Evolutionary conservation across 768 basidiomycete genomes (phyloP), one percentile per base, ranked within the genome.

Genomic region (Rhodotorula toruloides): DNA sequence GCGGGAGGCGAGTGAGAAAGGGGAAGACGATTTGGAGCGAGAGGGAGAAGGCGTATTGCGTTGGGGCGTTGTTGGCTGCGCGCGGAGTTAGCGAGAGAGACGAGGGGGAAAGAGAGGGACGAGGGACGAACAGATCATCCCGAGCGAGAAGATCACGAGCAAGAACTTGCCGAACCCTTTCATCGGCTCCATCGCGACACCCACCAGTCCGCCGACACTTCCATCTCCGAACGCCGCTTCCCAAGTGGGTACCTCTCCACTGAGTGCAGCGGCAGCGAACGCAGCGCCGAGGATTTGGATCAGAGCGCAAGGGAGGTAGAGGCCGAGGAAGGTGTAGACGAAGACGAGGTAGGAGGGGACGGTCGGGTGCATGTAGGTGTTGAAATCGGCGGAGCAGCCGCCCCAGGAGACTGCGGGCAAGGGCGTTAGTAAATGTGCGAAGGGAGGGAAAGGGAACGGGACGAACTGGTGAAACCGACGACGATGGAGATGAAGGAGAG

Each of bases 11-110:
- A 17, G 81, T 79, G 40, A 85, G 79, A 47, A 78, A 80, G 0
- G 88, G 87, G 9, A 87, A 75, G 72, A 86, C 81, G 2, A 87
- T 81, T 74, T 91, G 89, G 69, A 89, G 79, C 74, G 84, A 86
- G 63, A 91, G 81, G 68, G 85, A 84, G 63, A 87, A 83, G 49
- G 87, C 89, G 77, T 96, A 96, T 67, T 91, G 85, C 11, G 88
- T 87, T 4, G 86, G 84, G 1, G 89, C 87, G 50, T 89, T 86
- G 78, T 91, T 92, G 5, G 84, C 88, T 3, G 85, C 83, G 16
- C 9, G 46, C 8, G 1, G 3, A 4, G 8, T 4, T 17, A 8
- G 9, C 8, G 46, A 13, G 31, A 14, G 31, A 40, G 25, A 21
- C 39, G 27, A 2, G 22, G 17, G n/a, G 27, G 25, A 17, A 14